Base-by-base conservation (phyloP, 495 filamentous ascomycete species). In the Aspergillus haitiensis region DNA sequence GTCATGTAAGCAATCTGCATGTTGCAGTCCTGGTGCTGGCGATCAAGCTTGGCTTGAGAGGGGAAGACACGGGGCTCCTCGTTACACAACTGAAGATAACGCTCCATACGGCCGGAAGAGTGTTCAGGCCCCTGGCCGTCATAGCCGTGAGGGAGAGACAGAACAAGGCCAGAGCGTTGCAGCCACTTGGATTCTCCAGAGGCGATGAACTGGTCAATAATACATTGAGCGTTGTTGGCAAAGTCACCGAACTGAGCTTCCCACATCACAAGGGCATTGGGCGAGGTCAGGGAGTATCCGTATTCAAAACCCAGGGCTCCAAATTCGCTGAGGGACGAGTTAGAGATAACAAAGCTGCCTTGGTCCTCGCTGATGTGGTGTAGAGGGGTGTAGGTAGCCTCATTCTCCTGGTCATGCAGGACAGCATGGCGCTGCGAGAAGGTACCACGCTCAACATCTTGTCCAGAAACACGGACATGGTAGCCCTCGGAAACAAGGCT, bases 191-290 rank as follows among this genome's bases (percentile, higher is more conserved):
- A 86, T 76, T 98, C 94, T 67, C 95, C 94, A 44, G 95, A 95
- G 42, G 95, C 94, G 66, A 98, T 86, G 78, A 98, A 98, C 78
- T 98, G 94, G 75, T 98, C 94, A 70, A 97, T 92, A 77, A 98
- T 95, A 73, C 92, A 96, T 75, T 98, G 94, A 46, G 93, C 91
- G 75, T 97, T 98, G 84, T 98, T 98, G 80, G 93, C 94, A 64
- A 98, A 98, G 76, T 98, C 94, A 79, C 94, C 94, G 73, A 98
- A 98, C 78, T 98, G 94, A 35, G 94, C 94, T 76, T 98, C 94
- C 94, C 94, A 98, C 84, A 98, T 93, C 60, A 98, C 92, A 33
- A 98, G 84, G 42, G 93, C 94, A 72, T 96, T 93, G 40, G 94
- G 94, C 46, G 95, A 97, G 56, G 91, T 95, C 48, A 98, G 77